These are phyloP conservation scores for Debaryomyces maramus DNA, from an alignment of 805 yeast genomes.

Conservation along the genomic window DNA sequence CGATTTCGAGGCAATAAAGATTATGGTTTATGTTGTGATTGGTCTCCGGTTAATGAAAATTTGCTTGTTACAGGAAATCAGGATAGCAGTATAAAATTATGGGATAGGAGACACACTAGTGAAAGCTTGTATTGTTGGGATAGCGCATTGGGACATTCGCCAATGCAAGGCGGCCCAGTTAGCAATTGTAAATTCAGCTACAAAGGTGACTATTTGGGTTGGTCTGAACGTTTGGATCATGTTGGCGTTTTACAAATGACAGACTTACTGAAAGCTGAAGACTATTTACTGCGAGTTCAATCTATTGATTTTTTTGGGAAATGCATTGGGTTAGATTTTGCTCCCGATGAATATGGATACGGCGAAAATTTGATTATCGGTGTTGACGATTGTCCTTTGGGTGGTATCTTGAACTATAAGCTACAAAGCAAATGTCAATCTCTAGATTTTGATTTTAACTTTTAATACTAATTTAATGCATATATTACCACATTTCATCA, in stretches of 20 bases:
- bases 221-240: conserved; percentile 62
- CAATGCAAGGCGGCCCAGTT: conserved; percentile 46
- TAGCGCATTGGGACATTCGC: conserved; percentile 29
- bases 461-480: conserved; percentile 9
- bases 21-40: conserved; percentile 60
- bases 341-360: conserved; percentile 40
- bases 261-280: conserved; percentile 20
- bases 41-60: conserved; percentile 46
- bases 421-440: conserved; percentile 33
- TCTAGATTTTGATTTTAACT: conserved; percentile 42
- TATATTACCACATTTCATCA: conserved; percentile 45
- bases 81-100: conserved; percentile 55
- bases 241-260: conserved; percentile 48
- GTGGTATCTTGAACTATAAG: conserved; percentile 55
- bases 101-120: conserved; percentile 46
- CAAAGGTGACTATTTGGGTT: conserved; percentile 45
- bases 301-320: conserved; percentile 57
- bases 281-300: conserved; percentile 34
- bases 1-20: conserved; percentile 50
- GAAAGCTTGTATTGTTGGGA: conserved; percentile 32
- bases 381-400: conserved; percentile 53
- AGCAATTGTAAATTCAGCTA: conserved; percentile 52
- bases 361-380: conserved; percentile 55
- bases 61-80: conserved; percentile 58
- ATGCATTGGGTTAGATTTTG: conserved; percentile 54